These are phyloP conservation scores for Alternaria viburni DNA, from an alignment of 2,329 filamentous ascomycete genomes.

Conservation along the genomic window DNA sequence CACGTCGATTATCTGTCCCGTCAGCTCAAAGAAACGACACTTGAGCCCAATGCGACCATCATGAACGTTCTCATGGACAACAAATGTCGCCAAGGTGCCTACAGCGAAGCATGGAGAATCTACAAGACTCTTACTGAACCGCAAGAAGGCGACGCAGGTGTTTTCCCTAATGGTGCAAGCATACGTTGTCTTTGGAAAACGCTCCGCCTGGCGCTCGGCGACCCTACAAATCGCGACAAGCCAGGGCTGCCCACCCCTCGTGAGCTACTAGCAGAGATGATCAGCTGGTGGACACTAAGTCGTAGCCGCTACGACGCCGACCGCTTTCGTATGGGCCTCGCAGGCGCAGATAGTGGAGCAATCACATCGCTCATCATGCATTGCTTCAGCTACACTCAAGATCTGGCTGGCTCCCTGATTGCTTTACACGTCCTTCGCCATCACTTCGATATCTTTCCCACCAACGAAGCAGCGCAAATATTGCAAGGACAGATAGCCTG, in stretches of 20 bases:
- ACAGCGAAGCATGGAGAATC: constrained; percentile 34
- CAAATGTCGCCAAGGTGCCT: constrained; percentile 36
- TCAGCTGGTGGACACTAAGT: constrained; percentile 37
- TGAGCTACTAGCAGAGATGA: constrained; percentile 37
- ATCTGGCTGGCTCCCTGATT: constrained; percentile 44
- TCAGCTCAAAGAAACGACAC: constrained; percentile 26
- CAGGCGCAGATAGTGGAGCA: constrained; percentile 28
- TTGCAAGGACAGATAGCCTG: constrained; percentile 38
- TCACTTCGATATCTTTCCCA: constrained; percentile 36
- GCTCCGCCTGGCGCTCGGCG: constrained; percentile 38
- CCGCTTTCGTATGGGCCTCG: constrained; percentile 36
- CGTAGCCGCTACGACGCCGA: constrained; percentile 32
- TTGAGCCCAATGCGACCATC: constrained; percentile 32
- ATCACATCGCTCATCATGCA: constrained; percentile 39
- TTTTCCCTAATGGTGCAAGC: constrained; percentile 40
- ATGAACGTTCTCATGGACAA: constrained; percentile 45
- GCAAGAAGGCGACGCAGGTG: constrained; percentile 14
- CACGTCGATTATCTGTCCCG: constrained; percentile 43
- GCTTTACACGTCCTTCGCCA: constrained; percentile 40
- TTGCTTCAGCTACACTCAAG: constrained; percentile 43
- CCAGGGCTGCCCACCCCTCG: constrained; percentile 39
- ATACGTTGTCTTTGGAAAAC: constrained; percentile 42
- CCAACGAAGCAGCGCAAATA: constrained; percentile 23
- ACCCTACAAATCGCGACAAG: constrained; percentile 22
- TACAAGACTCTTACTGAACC: constrained; percentile 37